These are phyloP conservation scores for Furcasterigmium sp. DNA, from an alignment of 2,329 filamentous ascomycete genomes.

Conservation along the genomic window DNA sequence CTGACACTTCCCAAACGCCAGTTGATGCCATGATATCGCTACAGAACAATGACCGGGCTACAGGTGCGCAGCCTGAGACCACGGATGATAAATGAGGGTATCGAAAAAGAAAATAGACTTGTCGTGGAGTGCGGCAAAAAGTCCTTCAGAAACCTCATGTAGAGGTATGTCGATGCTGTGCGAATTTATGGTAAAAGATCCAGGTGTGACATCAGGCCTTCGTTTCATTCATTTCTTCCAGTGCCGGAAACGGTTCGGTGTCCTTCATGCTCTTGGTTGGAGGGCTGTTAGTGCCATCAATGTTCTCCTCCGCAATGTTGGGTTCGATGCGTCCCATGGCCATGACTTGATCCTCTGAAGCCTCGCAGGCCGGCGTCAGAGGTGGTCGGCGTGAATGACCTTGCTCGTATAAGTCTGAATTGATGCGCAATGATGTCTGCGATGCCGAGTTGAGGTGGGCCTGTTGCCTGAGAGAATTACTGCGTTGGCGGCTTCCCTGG, in stretches of 20 bases:
- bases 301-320: neutral
- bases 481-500: constrained; percentile 18
- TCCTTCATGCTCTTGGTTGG: constrained; percentile 2
- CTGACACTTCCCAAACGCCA: too few species aligned
- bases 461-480: constrained; percentile 21
- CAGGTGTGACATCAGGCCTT: neutral
- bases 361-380: constrained; percentile 16
- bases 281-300: constrained; percentile 4
- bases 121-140: neutral
- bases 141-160: neutral
- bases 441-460: constrained; percentile 7
- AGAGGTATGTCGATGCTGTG: neutral
- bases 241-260: neutral
- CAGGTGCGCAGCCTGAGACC: too few species aligned
- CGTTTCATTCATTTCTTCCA: neutral
- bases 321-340: constrained; percentile 4
- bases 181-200: neutral
- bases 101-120: neutral
- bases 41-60: too few species aligned
- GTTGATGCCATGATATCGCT: too few species aligned
- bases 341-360: constrained; percentile 11
- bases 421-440: constrained; percentile 3
- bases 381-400: neutral
- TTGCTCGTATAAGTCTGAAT: constrained; percentile 3
- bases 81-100: neutral